phyloP scores from a whole-genome alignment of 305 asterid genomes.

The Stenogyne calaminthoides region DNA sequence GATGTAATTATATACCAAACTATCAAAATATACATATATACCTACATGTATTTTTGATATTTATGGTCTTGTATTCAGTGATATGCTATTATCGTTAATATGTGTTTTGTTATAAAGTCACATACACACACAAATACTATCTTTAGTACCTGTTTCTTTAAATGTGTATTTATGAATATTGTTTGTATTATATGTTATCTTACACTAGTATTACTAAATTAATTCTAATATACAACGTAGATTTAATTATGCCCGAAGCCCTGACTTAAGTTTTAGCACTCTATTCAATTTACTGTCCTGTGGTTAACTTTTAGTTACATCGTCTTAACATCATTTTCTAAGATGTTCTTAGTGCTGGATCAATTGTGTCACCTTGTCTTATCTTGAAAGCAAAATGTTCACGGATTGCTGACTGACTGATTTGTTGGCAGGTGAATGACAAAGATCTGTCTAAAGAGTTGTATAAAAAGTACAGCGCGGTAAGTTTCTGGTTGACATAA shows the following conservation, averaged over 20 bases:
- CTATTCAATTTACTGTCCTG: background rate
- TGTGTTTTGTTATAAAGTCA: background rate
- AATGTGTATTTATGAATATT: background rate
- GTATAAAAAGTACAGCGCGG: conserved; percentile 92
- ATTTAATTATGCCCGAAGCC: conserved; percentile 5
- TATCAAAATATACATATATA: background rate
- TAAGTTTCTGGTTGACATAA: conserved; percentile 41
- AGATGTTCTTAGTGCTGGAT: conserved; percentile 18
- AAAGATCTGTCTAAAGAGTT: conserved; percentile 92
- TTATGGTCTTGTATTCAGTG: background rate
- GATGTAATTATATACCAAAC: background rate
- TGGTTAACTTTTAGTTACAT: conserved; percentile 5
- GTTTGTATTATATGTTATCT: background rate
- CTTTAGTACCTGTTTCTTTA: background rate
- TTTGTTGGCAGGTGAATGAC: conserved; percentile 67
- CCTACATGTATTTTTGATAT: background rate
- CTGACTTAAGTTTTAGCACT: background rate
- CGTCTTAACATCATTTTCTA: conserved; percentile 3
- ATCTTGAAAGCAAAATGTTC: conserved; percentile 15
- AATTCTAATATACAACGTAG: background rate
- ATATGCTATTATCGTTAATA: background rate
- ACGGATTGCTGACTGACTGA: conserved; percentile 32
- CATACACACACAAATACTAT: background rate
- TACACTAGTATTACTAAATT: background rate
- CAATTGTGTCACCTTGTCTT: conserved; percentile 14